Base-by-base conservation (phyloP, 2,329 filamentous ascomycete species). In the Nannizziopsis arthrosporioides region DNA sequence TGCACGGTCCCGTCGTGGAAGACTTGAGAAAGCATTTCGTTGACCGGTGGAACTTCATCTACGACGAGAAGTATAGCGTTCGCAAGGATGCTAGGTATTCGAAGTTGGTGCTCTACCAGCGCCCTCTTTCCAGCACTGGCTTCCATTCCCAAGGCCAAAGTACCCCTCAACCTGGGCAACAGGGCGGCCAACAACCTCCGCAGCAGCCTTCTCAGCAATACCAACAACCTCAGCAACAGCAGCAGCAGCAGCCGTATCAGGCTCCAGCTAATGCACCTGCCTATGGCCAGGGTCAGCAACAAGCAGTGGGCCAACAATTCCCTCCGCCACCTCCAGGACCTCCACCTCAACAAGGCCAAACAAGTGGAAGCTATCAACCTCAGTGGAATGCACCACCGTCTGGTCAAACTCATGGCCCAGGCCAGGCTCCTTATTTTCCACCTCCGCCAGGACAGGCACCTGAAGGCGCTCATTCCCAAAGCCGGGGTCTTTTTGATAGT, bases 1-100 rank as follows among this genome's bases (percentile, higher is more conserved):
- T 95, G n/a, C 77, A 92, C 50, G 90, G 92, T 0, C 86, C 89
- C 14, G 85, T 82, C 55, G 85, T 94, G 9, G 88, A 90, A 61
- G 90, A 96, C 60, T 92, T 98, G 57, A 89, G 89, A 0, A 89
- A 95, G 66, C 89, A 96, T 63, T 98, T 96, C 57, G 81, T 94
- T 7, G 70, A 95, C 40, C 80, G 92, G 31, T 96, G 90, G 92
- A 96, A 98, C 61, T 94, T 85, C 61, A 89, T 95, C 54, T 94
- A 80, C 55, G 74, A 80, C 49, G 79, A 84, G 44, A 95, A 95
- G 63, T 95, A 95, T 61, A 68, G 71, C 51, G 72, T 75, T 31
- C 73, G 77, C 12, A 68, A 72, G 41, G 69, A 77, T 40, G 58
- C 62, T 3, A 66, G 75, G 48, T 80, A 79, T 54, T 56, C 63